Evolutionary conservation across 495 filamentous ascomycete species (phyloP), one percentile per base, ranked within the genome.

Genomic region (Lasiosphaeria hispida): DNA sequence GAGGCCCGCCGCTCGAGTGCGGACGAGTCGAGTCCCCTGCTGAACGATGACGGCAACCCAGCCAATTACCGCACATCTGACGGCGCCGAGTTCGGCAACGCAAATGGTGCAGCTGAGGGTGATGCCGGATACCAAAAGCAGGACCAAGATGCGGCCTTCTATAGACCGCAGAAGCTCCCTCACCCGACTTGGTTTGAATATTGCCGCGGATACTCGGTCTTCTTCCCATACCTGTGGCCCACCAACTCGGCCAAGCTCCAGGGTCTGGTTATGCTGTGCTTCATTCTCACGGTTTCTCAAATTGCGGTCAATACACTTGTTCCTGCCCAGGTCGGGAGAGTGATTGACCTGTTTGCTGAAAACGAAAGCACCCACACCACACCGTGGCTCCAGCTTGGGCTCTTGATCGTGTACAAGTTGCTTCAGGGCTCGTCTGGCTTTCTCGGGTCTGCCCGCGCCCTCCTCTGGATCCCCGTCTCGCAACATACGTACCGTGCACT

Each of bases 401-500:
- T 96, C 10, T 90, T 95, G 62, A 89, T 96, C 54, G 51, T 86
- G 34, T 92, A 85, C 67, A 87, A 91, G 53, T 82, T 96, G 72
- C 80, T 97, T 35, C 95, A 97, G 71, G 95, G 94, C 1, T 83
- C 81, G 10, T 92, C 91, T 59, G 94, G 94, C 7, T 72, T 96
- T 17, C 83, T 97, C 35, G 90, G 91, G 10, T 93, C 91, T 13
- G 54, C 88, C 7, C 83, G 94, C 49, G 87, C 89, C 15, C 83
- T 87, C 14, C 75, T 98, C 30, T 98, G 94, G 94, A 91, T 98
- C 44, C 94, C 94, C 0, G 90, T 98, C 49, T 86, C 91, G 37
- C 94, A 98, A 68, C 96, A 97, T 71, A 95, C 93, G 7, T 98
- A 97, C 70, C 89, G 90, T 70, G 91, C 94, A 48, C 81, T 98